Evolutionary conservation across 176 grass and related monocot genomes (phyloP), one percentile per base, ranked within the genome.

Genomic region (Cenchrus purpureus): DNA sequence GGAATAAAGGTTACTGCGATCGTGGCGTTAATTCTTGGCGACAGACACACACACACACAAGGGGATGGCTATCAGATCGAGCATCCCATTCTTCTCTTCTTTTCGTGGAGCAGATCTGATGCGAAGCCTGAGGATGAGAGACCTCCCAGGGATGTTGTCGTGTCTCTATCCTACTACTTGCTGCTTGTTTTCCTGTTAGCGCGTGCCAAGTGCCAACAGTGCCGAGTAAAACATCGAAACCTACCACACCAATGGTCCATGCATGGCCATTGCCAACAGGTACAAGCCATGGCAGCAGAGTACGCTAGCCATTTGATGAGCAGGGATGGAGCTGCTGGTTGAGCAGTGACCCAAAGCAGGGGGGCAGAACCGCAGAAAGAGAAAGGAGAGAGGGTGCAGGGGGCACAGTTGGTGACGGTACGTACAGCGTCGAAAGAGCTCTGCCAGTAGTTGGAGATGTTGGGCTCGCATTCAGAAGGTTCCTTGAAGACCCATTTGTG

Each of bases 401-500:
- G 60, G 54, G 68, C 79, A 68, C 61, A 79, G 45, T 15, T 32
- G 82, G 9, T 59, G 88, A 79, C 58, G 67, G 89, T 79, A 96
- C 91, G 88, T 97, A 99, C 97, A 83, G 97, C 97, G 83, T 99
- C 97, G 77, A 99, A 99, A 82, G 97, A 99, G 84, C 97, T 99
- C 97, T 99, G 97, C 97, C 97, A 99, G 97, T 99, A 97, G 91
- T 94, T 99, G 86, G 94, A 89, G 88, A 97, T 91, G 94, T 97
- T 99, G 87, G 97, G 90, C 91, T 99, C 97, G 89, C 93, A 92
- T 85, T 99, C 97, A 87, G 97, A 99, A 94, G 97, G 97, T 94
- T 99, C 97, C 82, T 99, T 99, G 90, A 99, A 99, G 72, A 99
- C 97, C 97, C 97, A 99, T 92, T 99, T 99, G 97, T 99, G 97